These are phyloP conservation scores for Ganoderma lucidum DNA, from an alignment of 1,284 basidiomycete genomes.

Conservation along the genomic window DNA sequence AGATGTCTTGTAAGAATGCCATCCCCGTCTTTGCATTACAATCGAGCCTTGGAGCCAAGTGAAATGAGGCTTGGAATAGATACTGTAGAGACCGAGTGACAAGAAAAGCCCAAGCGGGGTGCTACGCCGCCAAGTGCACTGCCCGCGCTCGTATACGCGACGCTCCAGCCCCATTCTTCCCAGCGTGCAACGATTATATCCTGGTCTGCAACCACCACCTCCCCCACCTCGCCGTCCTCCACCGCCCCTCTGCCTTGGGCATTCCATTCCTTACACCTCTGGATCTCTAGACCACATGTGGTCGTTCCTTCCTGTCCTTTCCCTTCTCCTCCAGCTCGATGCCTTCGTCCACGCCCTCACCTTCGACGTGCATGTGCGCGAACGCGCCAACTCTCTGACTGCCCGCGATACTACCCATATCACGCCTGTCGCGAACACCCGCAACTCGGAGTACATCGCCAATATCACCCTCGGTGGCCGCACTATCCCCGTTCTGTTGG, in stretches of 20 bases:
- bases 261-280: constrained; percentile 33
- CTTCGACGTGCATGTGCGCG: constrained; percentile 57
- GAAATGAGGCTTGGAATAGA: not conserved
- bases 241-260: constrained; percentile 25
- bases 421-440: constrained; percentile 29
- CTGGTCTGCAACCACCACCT: constrained; percentile 13
- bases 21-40: not conserved
- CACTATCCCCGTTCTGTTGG: constrained; percentile 58
- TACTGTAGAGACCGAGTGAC: not conserved
- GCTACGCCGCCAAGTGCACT: constrained; percentile 16
- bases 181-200: constrained; percentile 3
- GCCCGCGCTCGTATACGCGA: constrained; percentile 5
- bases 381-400: constrained; percentile 26
- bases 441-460: constrained; percentile 55
- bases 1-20: not conserved
- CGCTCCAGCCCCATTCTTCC: constrained; percentile 7
- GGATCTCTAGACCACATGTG: constrained; percentile 46
- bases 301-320: constrained; percentile 55
- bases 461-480: constrained; percentile 58
- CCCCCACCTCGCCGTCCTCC: constrained; percentile 25
- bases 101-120: constrained; percentile 1
- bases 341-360: constrained; percentile 48
- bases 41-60: not conserved
- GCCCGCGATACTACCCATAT: constrained; percentile 30
- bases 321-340: constrained; percentile 50